Percentiles rank a stretch among this genome's conserved stretches.
These are phyloP conservation scores for Penicillium sp. DNA, from an alignment of 2,329 filamentous ascomycete genomes.

Conservation along the genomic window DNA sequence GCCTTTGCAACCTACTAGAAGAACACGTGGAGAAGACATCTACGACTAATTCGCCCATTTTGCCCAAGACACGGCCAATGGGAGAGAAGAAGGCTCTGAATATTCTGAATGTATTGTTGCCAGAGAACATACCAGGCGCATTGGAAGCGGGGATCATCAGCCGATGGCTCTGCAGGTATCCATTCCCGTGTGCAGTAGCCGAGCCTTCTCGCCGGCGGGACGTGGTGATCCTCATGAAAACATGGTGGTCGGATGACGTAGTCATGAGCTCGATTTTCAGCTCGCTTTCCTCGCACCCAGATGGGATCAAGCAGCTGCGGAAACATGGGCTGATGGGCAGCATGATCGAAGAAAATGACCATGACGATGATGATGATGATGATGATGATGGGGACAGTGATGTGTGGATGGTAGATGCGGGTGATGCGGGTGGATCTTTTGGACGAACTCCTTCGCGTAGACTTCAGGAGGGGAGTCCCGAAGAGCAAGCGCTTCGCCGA, in stretches of 20 bases:
- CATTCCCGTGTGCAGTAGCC: slow-evolving; percentile 59
- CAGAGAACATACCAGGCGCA: slow-evolving; percentile 55
- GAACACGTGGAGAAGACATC: slow-evolving; percentile 37
- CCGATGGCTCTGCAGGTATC: slow-evolving; percentile 70
- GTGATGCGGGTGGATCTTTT: slow-evolving; percentile 48
- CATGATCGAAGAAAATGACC: slow-evolving; percentile 50
- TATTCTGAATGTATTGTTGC: slow-evolving; percentile 62
- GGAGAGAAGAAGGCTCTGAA: slow-evolving; percentile 44
- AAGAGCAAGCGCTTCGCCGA: slow-evolving; percentile 69
- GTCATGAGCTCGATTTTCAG: slow-evolving; percentile 46
- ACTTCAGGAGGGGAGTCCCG: slow-evolving; percentile 32
- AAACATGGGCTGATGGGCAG: slow-evolving; percentile 44
- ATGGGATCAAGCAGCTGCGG: slow-evolving; percentile 42
- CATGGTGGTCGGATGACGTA: slow-evolving; percentile 42
- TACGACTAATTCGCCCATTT: slow-evolving; percentile 36
- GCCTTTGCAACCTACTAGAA: slow-evolving; percentile 42
- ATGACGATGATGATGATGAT: slow-evolving; percentile 42
- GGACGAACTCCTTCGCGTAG: slow-evolving; percentile 31
- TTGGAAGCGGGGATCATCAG: slow-evolving; percentile 65
- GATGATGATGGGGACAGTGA: slow-evolving; percentile 51
- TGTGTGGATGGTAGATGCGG: slow-evolving; percentile 52
- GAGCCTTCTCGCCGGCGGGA: slow-evolving; percentile 48
- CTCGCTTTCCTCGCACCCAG: slow-evolving; percentile 36
- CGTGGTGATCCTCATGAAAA: slow-evolving; percentile 41
- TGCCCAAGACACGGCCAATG: slow-evolving; percentile 40